Evolutionary conservation across 106 monocot species (phyloP), one percentile per base, ranked within the genome.

Genomic region (Acorus calamus): DNA sequence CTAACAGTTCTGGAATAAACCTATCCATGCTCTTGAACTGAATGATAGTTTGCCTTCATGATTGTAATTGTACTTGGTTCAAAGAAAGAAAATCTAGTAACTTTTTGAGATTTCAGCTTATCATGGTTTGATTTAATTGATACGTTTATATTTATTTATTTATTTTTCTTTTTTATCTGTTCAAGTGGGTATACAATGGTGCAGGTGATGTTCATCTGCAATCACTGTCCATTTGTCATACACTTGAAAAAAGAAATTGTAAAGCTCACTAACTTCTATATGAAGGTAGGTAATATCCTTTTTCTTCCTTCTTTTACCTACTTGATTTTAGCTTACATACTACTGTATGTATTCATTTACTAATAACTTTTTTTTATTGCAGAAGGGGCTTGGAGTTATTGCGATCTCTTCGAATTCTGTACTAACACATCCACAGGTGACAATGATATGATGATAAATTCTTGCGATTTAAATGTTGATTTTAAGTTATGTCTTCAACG

Each of bases 171-270:
- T 42, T 50, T 56, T 48, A 7, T 7, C 56, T 67, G 55, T n/a
- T 2, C 7, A 13, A 10, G 42, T 47, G 53, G n/a, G 45, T 0
- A 57, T 75, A 42, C 61, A 14, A 56, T 80, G 47, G 55, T 78
- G 75, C 83, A 98, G 91, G 96, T 98, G 51, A 91, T 98, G 91
- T 91, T 98, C 73, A 76, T 98, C 28, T 98, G 96, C 75, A 98
- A 96, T 55, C 96, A 98, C 64, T 98, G 96, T 57, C 96, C 96
- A 14, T 91, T 96, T 72, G 96, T 98, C 49, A 85, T 69, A 60
- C 90, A 91, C 71, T 72, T 98, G 69, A 91, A 98, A 64, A 98
- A 85, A 49, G 85, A 85, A 65, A 85, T 91, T 44, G 78, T 74
- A 44, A 98, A 85, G 67, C 91, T 98, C 66, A 71, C 91, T 9